Evolutionary conservation across 192 early-diverging fungal species (phyloP).

Genomic region (Glomus cerebriforme): DNA sequence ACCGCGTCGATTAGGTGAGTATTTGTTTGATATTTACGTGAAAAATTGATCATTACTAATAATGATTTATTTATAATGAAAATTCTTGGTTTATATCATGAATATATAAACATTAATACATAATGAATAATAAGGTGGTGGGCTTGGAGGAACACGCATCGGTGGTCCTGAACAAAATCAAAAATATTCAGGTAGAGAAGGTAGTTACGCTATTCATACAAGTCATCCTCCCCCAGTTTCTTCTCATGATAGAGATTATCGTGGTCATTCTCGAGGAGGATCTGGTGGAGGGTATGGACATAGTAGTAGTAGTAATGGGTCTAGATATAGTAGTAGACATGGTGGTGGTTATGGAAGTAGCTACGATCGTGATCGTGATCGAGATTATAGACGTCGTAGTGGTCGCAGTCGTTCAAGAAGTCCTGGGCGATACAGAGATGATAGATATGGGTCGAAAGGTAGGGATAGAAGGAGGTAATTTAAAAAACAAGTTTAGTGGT

Average conservation of each 20-base stretch:
- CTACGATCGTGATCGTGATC: conserved; percentile 57
- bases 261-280: conserved; percentile 35
- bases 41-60: background rate
- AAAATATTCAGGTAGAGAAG: conserved; percentile 53
- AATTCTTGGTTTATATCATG: background rate
- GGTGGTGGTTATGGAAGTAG: conserved; percentile 43
- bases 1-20: conserved; percentile 74
- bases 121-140: conserved; percentile 56
- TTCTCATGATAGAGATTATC: conserved; percentile 43
- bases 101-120: background rate
- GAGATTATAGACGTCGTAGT: conserved; percentile 52
- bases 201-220: conserved; percentile 13
- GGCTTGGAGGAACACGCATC: conserved; percentile 73
- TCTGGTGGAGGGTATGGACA: conserved; percentile 36
- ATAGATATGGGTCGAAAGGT: conserved; percentile 29
- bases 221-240: background rate
- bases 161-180: conserved; percentile 58
- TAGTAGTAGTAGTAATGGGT: conserved; percentile 36
- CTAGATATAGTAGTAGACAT: conserved; percentile 43
- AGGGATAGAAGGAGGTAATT: conserved; percentile 25
- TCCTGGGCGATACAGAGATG: conserved; percentile 19
- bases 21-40: background rate
- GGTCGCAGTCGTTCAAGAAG: conserved; percentile 41
- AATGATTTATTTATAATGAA: background rate
- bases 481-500: background rate